These are phyloP conservation scores for Paxillus involutus DNA, from an alignment of 768 basidiomycete species.

Conservation along the genomic window DNA sequence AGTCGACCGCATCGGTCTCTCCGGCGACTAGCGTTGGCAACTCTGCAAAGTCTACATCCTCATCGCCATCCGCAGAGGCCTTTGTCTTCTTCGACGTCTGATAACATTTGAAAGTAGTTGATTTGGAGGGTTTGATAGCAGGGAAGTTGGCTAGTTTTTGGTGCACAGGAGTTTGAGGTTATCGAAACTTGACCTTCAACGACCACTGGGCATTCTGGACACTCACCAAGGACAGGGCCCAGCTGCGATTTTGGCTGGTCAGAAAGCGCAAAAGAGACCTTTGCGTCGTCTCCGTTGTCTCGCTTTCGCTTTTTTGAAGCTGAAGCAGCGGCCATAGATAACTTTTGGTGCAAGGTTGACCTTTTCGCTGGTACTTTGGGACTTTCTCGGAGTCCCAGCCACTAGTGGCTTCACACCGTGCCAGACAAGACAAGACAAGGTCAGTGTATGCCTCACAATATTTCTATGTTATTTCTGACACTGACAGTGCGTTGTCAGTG, in stretches of 20 bases:
- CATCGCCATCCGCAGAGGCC: conserved; percentile 15
- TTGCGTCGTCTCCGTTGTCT: conserved; percentile 32
- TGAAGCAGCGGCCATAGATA: conserved; percentile 21
- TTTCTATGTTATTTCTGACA: conserved; percentile 4
- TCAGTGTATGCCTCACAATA: conserved; percentile 13
- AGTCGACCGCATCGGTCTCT: conserved; percentile 84
- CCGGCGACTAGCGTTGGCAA: conserved; percentile 59
- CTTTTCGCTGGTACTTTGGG: background rate
- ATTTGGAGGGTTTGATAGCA: conserved; percentile 53
- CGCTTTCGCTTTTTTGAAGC: conserved; percentile 53
- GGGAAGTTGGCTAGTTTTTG: conserved; percentile 58
- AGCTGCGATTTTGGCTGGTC: conserved; percentile 34
- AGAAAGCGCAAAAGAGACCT: conserved; percentile 38
- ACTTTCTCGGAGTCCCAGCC: background rate
- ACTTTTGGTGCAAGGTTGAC: conserved; percentile 12
- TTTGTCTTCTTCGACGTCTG: conserved; percentile 37
- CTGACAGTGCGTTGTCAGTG: conserved; percentile 13
- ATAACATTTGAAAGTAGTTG: conserved; percentile 65
- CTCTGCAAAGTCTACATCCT: conserved; percentile 31
- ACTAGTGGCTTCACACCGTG: conserved; percentile 16
- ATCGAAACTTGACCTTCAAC: conserved; percentile 16
- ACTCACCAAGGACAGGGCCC: conserved; percentile 56
- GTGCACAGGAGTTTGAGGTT: conserved; percentile 4
- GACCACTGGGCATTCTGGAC: conserved; percentile 20
- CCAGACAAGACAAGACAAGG: conserved; percentile 2